Evolutionary conservation across 2,329 filamentous ascomycete species (phyloP).

Genomic region (Monascus ruber): DNA sequence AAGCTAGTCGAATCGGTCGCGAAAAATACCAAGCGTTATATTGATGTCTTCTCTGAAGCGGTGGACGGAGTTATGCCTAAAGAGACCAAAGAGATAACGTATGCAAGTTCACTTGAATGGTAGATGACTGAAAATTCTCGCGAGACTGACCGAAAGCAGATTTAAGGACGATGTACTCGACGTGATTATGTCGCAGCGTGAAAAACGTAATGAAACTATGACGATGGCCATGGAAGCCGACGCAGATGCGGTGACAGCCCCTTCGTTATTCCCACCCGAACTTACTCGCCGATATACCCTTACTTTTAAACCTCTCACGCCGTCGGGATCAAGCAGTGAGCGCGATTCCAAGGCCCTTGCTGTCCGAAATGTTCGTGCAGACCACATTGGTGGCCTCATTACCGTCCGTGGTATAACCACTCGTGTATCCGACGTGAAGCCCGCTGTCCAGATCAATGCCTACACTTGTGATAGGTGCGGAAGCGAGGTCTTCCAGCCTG

Average conservation of each 20-base stretch:
- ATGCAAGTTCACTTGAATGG: conserved; percentile 20
- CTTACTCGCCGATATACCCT: conserved; percentile 89
- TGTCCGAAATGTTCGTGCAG: conserved; percentile 85
- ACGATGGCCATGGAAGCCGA: conserved; percentile 54
- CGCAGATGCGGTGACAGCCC: conserved; percentile 52
- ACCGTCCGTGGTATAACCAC: conserved; percentile 91
- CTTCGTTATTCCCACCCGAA: conserved; percentile 79
- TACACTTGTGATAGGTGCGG: conserved; percentile 96
- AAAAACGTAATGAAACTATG: conserved; percentile 72
- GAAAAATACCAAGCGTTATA: conserved; percentile 86
- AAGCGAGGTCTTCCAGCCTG: conserved; percentile 93
- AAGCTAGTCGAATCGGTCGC: conserved; percentile 66
- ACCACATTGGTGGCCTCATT: conserved; percentile 86
- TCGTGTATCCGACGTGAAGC: conserved; percentile 94
- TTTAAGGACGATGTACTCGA: conserved; percentile 98
- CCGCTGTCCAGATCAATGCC: conserved; percentile 91
- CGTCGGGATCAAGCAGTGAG: conserved; percentile 53
- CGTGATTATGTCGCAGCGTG: conserved; percentile 86
- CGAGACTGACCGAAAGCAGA: conserved; percentile 34
- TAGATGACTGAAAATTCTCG: background rate
- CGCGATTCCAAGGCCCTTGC: conserved; percentile 56
- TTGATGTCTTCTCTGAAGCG: conserved; percentile 80
- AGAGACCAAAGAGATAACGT: conserved; percentile 67
- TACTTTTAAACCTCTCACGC: conserved; percentile 86
- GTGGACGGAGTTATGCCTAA: conserved; percentile 78